Percentiles rank a stretch among this genome's conserved stretches.
phyloP scores from a whole-genome alignment of 352 stramenopile genomes.

The Globisporangium okanoganense region DNA sequence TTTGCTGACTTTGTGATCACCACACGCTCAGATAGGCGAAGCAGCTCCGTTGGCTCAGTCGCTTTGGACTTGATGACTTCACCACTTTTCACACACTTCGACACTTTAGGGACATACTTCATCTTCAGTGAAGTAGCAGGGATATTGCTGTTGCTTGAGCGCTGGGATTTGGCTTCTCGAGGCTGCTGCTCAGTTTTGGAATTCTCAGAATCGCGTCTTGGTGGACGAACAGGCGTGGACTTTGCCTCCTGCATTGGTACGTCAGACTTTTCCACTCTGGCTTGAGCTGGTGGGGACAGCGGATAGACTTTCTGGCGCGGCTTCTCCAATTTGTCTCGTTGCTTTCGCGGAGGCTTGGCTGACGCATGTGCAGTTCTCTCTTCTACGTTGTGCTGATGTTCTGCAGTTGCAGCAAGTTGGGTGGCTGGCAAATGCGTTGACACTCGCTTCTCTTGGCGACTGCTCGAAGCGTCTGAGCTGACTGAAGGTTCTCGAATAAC shows the following conservation, averaged over 20 bases:
- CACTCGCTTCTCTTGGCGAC: not conserved
- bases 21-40: not conserved
- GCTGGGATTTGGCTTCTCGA: not conserved
- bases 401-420: not conserved
- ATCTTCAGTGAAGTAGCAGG: not conserved
- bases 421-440: not conserved
- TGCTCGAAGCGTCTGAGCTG: not conserved
- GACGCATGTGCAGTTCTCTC: not conserved
- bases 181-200: not conserved
- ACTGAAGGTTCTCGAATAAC: not conserved
- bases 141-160: not conserved
- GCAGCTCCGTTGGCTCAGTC: not conserved
- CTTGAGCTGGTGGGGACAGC: not conserved
- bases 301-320: not conserved
- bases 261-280: not conserved
- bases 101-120: conserved; percentile 1
- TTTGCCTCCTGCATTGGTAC: not conserved
- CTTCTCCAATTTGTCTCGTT: not conserved
- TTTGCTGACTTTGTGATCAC: not conserved
- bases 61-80: not conserved
- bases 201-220: not conserved
- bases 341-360: not conserved
- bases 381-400: not conserved
- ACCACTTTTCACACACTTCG: not conserved
- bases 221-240: not conserved